phyloP scores from a whole-genome alignment of 1,139 yeast genomes.

The Geotrichum citri-aurantii region DNA sequence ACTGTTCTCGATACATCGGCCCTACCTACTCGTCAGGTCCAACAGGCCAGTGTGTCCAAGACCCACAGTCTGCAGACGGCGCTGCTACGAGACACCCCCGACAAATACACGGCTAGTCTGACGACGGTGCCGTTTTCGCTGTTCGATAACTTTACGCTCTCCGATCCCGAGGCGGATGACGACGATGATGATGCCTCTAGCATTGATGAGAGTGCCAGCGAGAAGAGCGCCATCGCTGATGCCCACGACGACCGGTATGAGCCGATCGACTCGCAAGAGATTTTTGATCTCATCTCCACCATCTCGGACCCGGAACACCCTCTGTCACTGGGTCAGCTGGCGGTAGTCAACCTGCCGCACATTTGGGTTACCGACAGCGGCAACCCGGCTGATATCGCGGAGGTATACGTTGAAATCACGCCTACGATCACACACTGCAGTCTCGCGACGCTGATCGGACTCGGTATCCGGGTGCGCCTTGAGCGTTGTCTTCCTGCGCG shows the following conservation, averaged over 20 bases:
- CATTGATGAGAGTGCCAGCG: background rate
- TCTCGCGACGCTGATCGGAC: conserved; percentile 88
- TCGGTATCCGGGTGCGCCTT: conserved; percentile 86
- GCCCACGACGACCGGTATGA: conserved; percentile 42
- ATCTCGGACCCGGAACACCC: conserved; percentile 99
- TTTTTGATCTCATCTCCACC: conserved; percentile 69
- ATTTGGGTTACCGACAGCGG: conserved; percentile 61
- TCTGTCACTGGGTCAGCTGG: conserved; percentile 84
- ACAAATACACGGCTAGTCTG: conserved; percentile 3
- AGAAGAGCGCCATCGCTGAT: background rate
- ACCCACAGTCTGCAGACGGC: background rate
- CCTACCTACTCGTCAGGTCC: conserved; percentile 61
- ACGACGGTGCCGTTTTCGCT: conserved; percentile 20
- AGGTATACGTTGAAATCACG: conserved; percentile 76
- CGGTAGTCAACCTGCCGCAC: conserved; percentile 83
- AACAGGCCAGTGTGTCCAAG: conserved; percentile 22
- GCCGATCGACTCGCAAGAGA: conserved; percentile 71
- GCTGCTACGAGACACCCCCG: conserved; percentile 5
- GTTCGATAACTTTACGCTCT: conserved; percentile 17
- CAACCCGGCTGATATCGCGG: conserved; percentile 52
- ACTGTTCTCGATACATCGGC: conserved; percentile 68
- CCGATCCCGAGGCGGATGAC: conserved; percentile 17
- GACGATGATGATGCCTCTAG: conserved; percentile 1
- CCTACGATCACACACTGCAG: conserved; percentile 98
- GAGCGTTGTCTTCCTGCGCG: conserved; percentile 86